Evolutionary conservation across 768 basidiomycete species (phyloP).

Genomic region (Phylloporus scabripes): DNA sequence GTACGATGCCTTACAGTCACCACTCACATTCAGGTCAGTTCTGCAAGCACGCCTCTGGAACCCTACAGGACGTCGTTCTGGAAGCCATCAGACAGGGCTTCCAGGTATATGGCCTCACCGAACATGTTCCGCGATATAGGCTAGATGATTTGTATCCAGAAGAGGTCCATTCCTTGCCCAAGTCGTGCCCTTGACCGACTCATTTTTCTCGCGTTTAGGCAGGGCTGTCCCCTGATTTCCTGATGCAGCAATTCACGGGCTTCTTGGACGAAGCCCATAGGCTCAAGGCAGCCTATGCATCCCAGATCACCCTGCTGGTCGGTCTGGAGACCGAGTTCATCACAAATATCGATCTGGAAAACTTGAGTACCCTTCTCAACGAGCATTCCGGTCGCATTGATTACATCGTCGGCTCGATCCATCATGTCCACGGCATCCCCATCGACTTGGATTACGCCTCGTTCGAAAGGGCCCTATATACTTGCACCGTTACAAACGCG

Average conservation of each 20-base stretch:
- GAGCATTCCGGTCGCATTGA: slow-evolving; percentile 53
- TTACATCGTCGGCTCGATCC: slow-evolving; percentile 89
- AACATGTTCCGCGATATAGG: slow-evolving; percentile 90
- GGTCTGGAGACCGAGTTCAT: slow-evolving; percentile 94
- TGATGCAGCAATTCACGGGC: slow-evolving; percentile 59
- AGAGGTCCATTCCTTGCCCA: slow-evolving; percentile 54
- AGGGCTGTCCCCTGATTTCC: slow-evolving; percentile 43
- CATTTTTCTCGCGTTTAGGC: slow-evolving; percentile 38
- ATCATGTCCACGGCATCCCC: slow-evolving; percentile 82
- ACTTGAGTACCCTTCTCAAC: slow-evolving; percentile 49
- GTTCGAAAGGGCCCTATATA: slow-evolving; percentile 55
- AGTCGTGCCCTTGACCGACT: slow-evolving; percentile 5
- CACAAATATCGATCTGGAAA: slow-evolving; percentile 56
- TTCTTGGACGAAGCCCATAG: slow-evolving; percentile 80
- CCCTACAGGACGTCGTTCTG: slow-evolving; percentile 72
- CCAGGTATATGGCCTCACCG: slow-evolving; percentile 77
- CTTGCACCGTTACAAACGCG: slow-evolving; percentile 32
- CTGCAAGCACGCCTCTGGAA: slow-evolving; percentile 82
- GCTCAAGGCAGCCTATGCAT: slow-evolving; percentile 56
- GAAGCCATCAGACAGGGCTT: slow-evolving; percentile 81
- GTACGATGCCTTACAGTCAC: slow-evolving; percentile 62
- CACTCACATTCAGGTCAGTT: slow-evolving; percentile 94
- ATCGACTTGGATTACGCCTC: slow-evolving; percentile 87
- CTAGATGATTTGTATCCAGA: slow-evolving; percentile 85
- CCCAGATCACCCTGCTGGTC: slow-evolving; percentile 70